Evolutionary conservation across 305 asterid species (phyloP), one percentile per base, ranked within the genome.

Genomic region (Solanum hybrid): DNA sequence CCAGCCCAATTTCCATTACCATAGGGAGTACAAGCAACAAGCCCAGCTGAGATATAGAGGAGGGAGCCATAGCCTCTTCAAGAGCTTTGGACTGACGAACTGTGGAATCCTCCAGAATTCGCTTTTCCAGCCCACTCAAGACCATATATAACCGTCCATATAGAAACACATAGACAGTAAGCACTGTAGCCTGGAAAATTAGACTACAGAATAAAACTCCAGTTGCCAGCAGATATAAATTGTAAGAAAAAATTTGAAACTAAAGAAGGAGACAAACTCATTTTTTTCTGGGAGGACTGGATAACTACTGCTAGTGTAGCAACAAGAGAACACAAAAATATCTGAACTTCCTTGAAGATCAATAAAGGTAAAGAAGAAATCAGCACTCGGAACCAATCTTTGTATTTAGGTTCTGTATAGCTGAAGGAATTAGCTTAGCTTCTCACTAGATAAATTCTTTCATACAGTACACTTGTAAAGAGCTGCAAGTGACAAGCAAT

Each of bases 1-100:
- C 99, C 12, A 98, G 94, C 51, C 98, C 99, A 20, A 95, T 96
- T 90, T 97, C 99, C 99, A 97, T 97, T 86, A 95, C 95, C 99
- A 97, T 98, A 26, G 99, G 99, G 24, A 98, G 93, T 81, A 96
- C 96, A 22, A 98, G 96, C 87, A 98, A 91, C 86, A 96, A 89
- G 16, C 99, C 99, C 29, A 96, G 96, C 93, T 96, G 99, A 91
- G 97, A 96, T 89, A 97, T 89, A 37, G 99, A 96, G 89, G 96
- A 98, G 66, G 99, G 90, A 71, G 98, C 99, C 93, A 98, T 91
- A 90, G 99, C 98, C 91, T 92, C 94, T 91, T 96, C 99, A 10
- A 98, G 96, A 51, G 96, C 97, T 82, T 94, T 96, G 91, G 93
- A 95, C 92, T 95, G 94, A 90, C 94, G 97, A 91, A 98, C 87